These are phyloP conservation scores for Epichloe hybrida DNA, from an alignment of 2,329 filamentous ascomycete species.

Conservation along the genomic window DNA sequence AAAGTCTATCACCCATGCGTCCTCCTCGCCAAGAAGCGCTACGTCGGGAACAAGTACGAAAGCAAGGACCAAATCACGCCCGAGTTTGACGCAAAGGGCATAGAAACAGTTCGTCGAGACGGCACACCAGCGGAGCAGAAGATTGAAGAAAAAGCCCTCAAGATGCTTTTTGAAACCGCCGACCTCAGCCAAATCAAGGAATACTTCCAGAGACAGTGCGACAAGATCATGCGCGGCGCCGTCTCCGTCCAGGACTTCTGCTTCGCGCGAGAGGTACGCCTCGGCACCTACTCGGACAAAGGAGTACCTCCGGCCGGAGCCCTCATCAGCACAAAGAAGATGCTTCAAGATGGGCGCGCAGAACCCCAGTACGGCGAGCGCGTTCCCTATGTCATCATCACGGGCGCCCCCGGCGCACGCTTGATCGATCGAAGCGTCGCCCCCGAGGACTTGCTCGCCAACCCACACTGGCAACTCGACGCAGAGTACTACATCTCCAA, in stretches of 20 bases:
- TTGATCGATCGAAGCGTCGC: slow-evolving; percentile 83
- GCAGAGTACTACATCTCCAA: slow-evolving; percentile 95
- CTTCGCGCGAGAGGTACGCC: slow-evolving; percentile 81
- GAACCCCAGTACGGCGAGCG: slow-evolving; percentile 94
- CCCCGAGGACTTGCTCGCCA: slow-evolving; percentile 67
- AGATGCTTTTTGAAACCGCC: slow-evolving; percentile 76
- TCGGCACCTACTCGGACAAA: slow-evolving; percentile 70
- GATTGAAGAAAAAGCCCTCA: slow-evolving; percentile 85
- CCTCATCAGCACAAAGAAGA: slow-evolving; percentile 70
- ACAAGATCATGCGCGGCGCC: slow-evolving; percentile 79
- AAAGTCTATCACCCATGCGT: slow-evolving; percentile 97
- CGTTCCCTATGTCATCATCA: slow-evolving; percentile 85
- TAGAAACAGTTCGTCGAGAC: slow-evolving; percentile 90
- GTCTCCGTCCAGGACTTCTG: slow-evolving; percentile 93
- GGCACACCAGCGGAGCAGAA: slow-evolving; percentile 93
- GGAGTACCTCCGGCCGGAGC: slow-evolving; percentile 75
- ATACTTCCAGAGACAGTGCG: slow-evolving; percentile 83
- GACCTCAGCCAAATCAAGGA: slow-evolving; percentile 79
- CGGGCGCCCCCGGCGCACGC: slow-evolving; percentile 72
- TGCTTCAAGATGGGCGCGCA: slow-evolving; percentile 72
- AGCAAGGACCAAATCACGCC: slow-evolving; percentile 58
- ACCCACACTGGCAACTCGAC: slow-evolving; percentile 69
- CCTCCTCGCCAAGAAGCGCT: slow-evolving; percentile 89
- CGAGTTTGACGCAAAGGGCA: slow-evolving; percentile 95
- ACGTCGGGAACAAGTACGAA: slow-evolving; percentile 97